Conservation (phyloP, 257 asterid genomes). For the Solanum virginianum region DNA sequence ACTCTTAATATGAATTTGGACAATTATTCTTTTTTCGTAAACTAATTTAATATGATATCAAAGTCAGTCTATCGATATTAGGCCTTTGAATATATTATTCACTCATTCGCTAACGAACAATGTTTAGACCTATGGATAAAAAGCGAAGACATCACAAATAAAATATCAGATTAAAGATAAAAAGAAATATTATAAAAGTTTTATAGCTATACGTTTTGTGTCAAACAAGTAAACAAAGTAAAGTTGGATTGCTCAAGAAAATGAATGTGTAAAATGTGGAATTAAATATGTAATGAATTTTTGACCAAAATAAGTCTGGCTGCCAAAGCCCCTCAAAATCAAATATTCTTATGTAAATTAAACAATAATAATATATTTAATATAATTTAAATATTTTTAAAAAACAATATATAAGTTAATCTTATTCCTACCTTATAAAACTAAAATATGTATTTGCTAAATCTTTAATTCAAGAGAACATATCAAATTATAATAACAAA, state of each 20-base stretch:
- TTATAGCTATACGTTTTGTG: background rate
- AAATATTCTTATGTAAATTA: background rate
- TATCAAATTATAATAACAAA: background rate
- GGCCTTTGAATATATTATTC: too few species aligned
- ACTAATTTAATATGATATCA: too few species aligned
- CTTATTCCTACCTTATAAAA: too few species aligned
- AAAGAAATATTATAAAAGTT: background rate
- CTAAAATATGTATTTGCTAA: too few species aligned
- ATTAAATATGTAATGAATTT: background rate
- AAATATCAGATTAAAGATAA: rapidly evolving
- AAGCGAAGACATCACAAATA: rapidly evolving
- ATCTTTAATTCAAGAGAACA: background rate
- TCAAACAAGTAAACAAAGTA: background rate
- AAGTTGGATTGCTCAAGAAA: background rate
- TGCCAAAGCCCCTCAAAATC: background rate
- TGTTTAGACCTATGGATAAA: too few species aligned
- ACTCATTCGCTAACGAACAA: too few species aligned
- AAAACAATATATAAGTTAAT: too few species aligned
- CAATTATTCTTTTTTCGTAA: too few species aligned
- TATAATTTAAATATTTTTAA: background rate
- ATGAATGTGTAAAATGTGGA: background rate
- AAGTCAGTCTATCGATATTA: too few species aligned
- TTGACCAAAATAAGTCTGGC: background rate
- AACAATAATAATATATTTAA: background rate
- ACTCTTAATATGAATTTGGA: too few species aligned